Evolutionary conservation across 73 alveolate genomes (phyloP), one percentile per base, ranked within the genome.

Genomic region (Tetrahymena elliotti): DNA sequence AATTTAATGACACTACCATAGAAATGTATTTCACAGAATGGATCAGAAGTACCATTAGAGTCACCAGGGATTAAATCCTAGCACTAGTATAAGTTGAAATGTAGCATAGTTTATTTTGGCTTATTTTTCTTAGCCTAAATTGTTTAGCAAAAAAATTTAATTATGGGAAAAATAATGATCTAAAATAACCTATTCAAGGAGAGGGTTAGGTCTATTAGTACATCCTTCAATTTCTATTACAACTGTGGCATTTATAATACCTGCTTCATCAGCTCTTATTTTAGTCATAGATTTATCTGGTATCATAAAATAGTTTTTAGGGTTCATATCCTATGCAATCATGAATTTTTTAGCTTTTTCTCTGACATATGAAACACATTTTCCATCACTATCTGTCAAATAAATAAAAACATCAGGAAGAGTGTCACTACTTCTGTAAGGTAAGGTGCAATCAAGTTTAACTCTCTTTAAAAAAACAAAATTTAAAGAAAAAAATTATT

Each of bases 231-330:
- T 38, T 47, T 47, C 38, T 7, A 88, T 52, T 0, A 88, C 38
- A 18, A 94, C 13, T 31, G 93, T 84, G 9, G 93, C 83, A 24
- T 94, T 94, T 33, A 94, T 38, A 33, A 94, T 84, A 24, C 96
- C 96, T 38, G 96, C 84, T 31, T 88, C 83, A 37, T 94, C 96
- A 37, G 93, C 38, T 27, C 95, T 94, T 4, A 94, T 94, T 38
- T 94, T 94, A 52, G 83, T 94, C 35, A 94, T 40, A 9, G 96
- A 94, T 53, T 94, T 94, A 52, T 94, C 96, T 13, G 96, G 96
- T 18, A 94, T 88, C 35, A 94, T 88, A 33, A 88, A 84, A 20
- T 88, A 53, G 31, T 92, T 68, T 33, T 93, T 94, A 37, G 93
- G 83, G 11, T 83, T 93, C 53, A 83, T 34, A 4, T 94, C 93